Percentiles rank a stretch among this genome's conserved stretches.
Conservation (phyloP, 257 asterid species). For the Penstemon newberryi region DNA sequence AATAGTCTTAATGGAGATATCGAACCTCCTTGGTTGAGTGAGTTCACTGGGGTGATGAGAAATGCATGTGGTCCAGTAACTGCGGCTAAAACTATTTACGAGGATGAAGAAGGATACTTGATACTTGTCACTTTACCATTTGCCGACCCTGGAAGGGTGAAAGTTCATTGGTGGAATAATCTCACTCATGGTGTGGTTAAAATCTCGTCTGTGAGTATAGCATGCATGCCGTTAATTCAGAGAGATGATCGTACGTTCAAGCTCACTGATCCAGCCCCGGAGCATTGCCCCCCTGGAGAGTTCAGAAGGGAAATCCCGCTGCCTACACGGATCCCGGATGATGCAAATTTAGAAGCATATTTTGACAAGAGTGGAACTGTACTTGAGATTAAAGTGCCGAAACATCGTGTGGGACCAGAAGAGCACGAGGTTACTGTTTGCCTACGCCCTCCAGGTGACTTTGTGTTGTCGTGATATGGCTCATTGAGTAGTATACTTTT, state of each 20-base stretch:
- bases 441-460: slow-evolving; percentile 56
- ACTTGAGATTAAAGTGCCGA: slow-evolving; percentile 89
- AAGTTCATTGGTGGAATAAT: slow-evolving; percentile 89
- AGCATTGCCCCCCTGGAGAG: slow-evolving; percentile 94
- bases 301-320: slow-evolving; percentile 80
- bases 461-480: no score
- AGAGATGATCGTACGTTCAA: slow-evolving; percentile 78
- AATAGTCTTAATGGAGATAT: slow-evolving; percentile 33
- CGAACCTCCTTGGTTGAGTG: slow-evolving; percentile 67
- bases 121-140: slow-evolving; percentile 77
- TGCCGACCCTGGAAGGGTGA: slow-evolving; percentile 79
- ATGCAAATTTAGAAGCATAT: slow-evolving; percentile 80
- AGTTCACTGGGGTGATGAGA: slow-evolving; percentile 73
- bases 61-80: slow-evolving; percentile 77
- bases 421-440: slow-evolving; percentile 92
- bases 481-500: no score
- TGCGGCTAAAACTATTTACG: slow-evolving; percentile 77
- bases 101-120: slow-evolving; percentile 73
- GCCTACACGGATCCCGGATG: slow-evolving; percentile 87
- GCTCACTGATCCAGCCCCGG: slow-evolving; percentile 63
- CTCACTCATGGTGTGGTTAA: slow-evolving; percentile 74
- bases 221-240: slow-evolving; percentile 65
- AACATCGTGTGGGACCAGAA: slow-evolving; percentile 69
- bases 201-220: slow-evolving; percentile 65
- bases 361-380: slow-evolving; percentile 75